Percentiles rank a stretch among this genome's conserved stretches.
Evolutionary conservation across 2,329 filamentous ascomycete genomes (phyloP).

Genomic region (Alternaria conjuncta): DNA sequence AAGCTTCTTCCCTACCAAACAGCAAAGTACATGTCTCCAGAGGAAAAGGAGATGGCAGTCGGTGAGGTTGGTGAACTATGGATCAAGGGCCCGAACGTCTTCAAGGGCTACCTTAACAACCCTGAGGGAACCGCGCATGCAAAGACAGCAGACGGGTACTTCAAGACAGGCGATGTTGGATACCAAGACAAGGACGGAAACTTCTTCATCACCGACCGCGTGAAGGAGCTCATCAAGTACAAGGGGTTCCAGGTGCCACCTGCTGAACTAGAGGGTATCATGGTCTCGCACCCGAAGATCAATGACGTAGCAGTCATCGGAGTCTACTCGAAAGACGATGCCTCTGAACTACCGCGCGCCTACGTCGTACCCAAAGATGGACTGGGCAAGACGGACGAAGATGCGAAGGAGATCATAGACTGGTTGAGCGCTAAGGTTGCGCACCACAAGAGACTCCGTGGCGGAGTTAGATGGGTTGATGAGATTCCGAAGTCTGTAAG

Average conservation of each 20-base stretch:
- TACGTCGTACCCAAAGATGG: conserved; percentile 46
- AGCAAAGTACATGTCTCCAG: conserved; percentile 76
- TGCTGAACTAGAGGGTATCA: conserved; percentile 55
- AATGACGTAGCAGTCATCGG: conserved; percentile 49
- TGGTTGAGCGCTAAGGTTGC: conserved; percentile 54
- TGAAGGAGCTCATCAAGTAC: conserved; percentile 54
- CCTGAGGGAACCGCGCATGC: conserved; percentile 72
- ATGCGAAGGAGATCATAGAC: conserved; percentile 49
- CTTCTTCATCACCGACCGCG: conserved; percentile 87
- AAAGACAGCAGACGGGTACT: conserved; percentile 79
- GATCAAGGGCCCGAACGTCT: conserved; percentile 80
- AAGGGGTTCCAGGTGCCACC: conserved; percentile 58
- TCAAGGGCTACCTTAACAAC: conserved; percentile 79
- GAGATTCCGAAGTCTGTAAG: conserved; percentile 57
- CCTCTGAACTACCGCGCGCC: conserved; percentile 53
- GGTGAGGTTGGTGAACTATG: conserved; percentile 68
- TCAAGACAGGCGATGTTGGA: conserved; percentile 89
- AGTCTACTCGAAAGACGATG: conserved; percentile 53
- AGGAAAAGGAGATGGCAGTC: conserved; percentile 64
- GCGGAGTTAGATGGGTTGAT: conserved; percentile 55
- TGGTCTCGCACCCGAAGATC: conserved; percentile 51
- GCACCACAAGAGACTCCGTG: conserved; percentile 55
- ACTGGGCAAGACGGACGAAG: conserved; percentile 37
- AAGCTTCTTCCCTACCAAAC: conserved; percentile 78
- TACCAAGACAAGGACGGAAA: conserved; percentile 78